Conservation (phyloP, 2,329 filamentous ascomycete genomes). For the Ceratocystis colombiana region DNA sequence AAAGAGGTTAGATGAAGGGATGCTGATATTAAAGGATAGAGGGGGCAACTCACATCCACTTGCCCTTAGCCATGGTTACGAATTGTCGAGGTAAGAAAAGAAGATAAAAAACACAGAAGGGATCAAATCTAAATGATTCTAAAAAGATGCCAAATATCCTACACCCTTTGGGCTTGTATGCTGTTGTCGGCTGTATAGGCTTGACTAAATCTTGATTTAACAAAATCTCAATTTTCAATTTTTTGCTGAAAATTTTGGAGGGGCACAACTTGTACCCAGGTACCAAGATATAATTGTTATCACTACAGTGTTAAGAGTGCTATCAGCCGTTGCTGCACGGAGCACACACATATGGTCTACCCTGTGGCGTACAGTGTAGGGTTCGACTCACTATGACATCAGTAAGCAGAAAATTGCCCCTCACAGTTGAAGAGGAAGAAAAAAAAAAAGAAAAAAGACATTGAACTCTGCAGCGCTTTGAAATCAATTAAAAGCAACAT, state of each 20-base stretch:
- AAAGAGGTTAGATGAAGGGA: slow-evolving; percentile 24
- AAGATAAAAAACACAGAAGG: background rate
- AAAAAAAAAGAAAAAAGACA: background rate
- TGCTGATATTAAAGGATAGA: no score
- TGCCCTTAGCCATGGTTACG: slow-evolving; percentile 60
- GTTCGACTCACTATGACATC: slow-evolving; percentile 25
- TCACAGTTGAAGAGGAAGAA: slow-evolving; percentile 15
- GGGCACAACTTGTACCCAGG: slow-evolving; percentile 19
- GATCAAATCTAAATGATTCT: background rate
- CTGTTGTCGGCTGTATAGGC: no score
- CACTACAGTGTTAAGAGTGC: slow-evolving; percentile 7
- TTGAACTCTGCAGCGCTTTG: background rate
- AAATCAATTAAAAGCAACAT: background rate
- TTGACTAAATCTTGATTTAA: background rate
- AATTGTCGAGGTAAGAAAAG: background rate
- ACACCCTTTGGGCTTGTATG: no score
- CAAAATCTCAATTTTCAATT: background rate
- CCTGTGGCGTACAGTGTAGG: slow-evolving; percentile 19
- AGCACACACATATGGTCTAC: background rate
- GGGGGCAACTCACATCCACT: slow-evolving; percentile 48
- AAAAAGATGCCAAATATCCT: no score
- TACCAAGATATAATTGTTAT: slow-evolving; percentile 7
- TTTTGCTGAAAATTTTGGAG: slow-evolving; percentile 24
- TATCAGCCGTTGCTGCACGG: slow-evolving; percentile 10
- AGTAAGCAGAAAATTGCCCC: slow-evolving; percentile 25